A percentile compares a stretch with the other conserved stretches of the same genome.
phyloP scores from a whole-genome alignment of 2,329 filamentous ascomycete genomes.

The Neonectria magnoliae region DNA sequence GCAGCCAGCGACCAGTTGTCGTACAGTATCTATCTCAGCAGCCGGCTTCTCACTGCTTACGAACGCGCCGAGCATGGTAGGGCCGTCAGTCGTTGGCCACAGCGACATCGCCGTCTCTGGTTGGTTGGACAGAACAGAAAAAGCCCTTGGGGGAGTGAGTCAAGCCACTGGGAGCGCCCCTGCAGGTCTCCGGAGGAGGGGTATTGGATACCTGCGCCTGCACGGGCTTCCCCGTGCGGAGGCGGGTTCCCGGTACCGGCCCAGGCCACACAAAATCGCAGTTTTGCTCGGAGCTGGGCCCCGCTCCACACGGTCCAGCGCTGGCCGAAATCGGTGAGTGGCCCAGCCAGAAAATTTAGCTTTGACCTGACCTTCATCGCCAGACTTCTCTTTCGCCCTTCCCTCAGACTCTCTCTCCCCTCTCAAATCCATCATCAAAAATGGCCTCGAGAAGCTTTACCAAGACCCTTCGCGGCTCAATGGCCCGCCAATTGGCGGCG shows the following conservation, averaged over 20 bases:
- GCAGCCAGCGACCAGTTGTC: background rate
- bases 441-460: constrained; percentile 84
- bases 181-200: background rate
- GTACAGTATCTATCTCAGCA: too few species aligned
- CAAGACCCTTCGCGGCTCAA: constrained; percentile 71
- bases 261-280: constrained; percentile 20
- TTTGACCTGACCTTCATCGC: constrained; percentile 41
- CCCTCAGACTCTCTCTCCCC: constrained; percentile 41
- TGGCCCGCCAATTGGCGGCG: constrained; percentile 69
- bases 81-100: background rate
- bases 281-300: constrained; percentile 28
- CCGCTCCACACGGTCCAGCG: constrained; percentile 24
- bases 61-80: constrained; percentile 14
- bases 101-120: background rate
- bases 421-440: constrained; percentile 53
- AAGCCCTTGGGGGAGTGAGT: background rate
- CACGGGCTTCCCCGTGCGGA: background rate
- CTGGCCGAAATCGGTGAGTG: constrained; percentile 42
- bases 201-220: constrained; percentile 6
- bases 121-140: constrained; percentile 16
- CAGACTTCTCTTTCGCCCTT: constrained; percentile 37
- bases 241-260: constrained; percentile 17
- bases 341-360: constrained; percentile 36
- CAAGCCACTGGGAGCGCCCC: background rate
- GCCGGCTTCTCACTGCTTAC: background rate